Base-by-base conservation (phyloP, 2,329 filamentous ascomycete species). In the Talaromyces sp. region DNA sequence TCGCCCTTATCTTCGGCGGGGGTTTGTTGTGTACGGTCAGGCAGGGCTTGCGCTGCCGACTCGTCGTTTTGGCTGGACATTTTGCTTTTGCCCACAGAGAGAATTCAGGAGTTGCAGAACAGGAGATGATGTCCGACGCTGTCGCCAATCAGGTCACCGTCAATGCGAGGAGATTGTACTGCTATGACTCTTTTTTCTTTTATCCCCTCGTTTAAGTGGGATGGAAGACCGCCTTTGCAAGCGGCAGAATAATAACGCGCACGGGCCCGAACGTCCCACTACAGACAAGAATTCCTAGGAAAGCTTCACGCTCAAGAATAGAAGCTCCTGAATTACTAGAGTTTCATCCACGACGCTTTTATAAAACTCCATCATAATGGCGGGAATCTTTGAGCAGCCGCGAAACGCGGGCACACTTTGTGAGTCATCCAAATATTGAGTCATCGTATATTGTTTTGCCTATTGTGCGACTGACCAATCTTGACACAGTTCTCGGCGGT, bases 321-420 rank as follows among this genome's bases (percentile, higher is more conserved):
- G 59, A 58, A 67, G 62, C 56, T 68, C 43, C 35, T 59, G 52
- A 49, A 31, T 25, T 37, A 37, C 19, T 19, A 35, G n/a, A 56
- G 52, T 22, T 59, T 43, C 37, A 45, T 41, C 37, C 39, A 4
- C 33, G 19, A n/a, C 19, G 5, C 56, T 45, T 45, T 59, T 33
- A 59, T 43, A 59, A 31, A 10, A 19, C 25, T 45, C 19, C 11
- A 59, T 13, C 15, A 71, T 63, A 70, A 99, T 99, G 95, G 89
- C 92, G 79, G 91, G 92, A 77, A 93, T 99, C 81, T 99, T 98
- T 77, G 93, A 97, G 83, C 91, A 95, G 82, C 90, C 93, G 76
- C 88, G 93, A 77, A 96, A 96, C 78, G 86, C 86, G 77, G 95
- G 96, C 79, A 97, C 93, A 75, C 86, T 99, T 73, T 99, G 87